Conservation (phyloP, 2,329 filamentous ascomycete genomes). For the Byssochlamys sp. region DNA sequence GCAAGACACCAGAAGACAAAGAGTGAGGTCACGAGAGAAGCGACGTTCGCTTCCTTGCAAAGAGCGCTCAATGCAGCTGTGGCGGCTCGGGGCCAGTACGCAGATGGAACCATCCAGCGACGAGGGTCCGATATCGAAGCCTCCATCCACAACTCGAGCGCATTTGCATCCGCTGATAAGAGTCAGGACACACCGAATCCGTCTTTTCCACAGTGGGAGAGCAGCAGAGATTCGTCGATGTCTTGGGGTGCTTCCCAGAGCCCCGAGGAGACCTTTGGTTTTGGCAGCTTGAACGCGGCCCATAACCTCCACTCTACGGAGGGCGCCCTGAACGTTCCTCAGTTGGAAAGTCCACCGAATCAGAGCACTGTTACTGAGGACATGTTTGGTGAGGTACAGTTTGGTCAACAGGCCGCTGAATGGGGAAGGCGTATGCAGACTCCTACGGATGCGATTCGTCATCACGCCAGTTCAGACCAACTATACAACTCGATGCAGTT, state of each 20-base stretch:
- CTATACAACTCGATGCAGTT: conserved; percentile 25
- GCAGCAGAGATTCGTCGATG: conserved; percentile 16
- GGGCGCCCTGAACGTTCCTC: conserved; percentile 13
- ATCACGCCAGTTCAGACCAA: conserved; percentile 15
- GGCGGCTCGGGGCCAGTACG: conserved; percentile 27
- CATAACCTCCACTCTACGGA: conserved; percentile 13
- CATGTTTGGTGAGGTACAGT: conserved; percentile 2
- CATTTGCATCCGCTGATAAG: conserved; percentile 11
- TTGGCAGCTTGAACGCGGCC: conserved; percentile 12
- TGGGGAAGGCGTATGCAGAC: conserved; percentile 17
- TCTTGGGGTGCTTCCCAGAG: conserved; percentile 20
- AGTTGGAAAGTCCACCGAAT: conserved; percentile 10
- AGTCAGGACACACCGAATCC: conserved; percentile 12
- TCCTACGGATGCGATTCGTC: conserved; percentile 11
- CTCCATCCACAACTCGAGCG: conserved; percentile 20
- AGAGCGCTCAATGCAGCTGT: conserved; percentile 34
- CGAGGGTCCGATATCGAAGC: conserved; percentile 18
- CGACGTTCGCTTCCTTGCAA: conserved; percentile 36
- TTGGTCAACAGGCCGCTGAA: conserved; percentile 11
- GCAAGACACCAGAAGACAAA: conserved; percentile 28
- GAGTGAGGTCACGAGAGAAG: conserved; percentile 31
- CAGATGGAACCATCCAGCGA: conserved; percentile 11
- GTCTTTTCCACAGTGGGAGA: conserved; percentile 20
- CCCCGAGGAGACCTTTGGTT: conserved; percentile 15
- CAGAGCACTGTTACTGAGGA: conserved; percentile 6